Base-by-base conservation (phyloP, 257 asterid genomes). In the Capsicum pubescens region DNA sequence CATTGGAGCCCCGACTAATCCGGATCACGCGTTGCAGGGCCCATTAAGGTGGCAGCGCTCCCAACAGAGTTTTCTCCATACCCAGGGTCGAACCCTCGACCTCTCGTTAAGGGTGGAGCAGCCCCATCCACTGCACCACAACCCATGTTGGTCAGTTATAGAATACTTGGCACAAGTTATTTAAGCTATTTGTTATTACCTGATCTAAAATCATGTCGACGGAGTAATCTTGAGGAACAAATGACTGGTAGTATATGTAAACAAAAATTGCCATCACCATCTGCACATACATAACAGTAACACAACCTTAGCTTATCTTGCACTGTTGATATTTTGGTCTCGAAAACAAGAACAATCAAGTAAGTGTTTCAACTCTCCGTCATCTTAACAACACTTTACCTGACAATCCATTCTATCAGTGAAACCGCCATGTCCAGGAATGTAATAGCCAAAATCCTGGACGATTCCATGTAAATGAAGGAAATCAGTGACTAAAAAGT, bases 331-430 rank as follows among this genome's bases (percentile, higher is more conserved):
- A 74, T 3, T 74, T 50, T 50, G 39, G 44, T 50, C 48, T 76
- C 9, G 0, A 26, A 48, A 50, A 46, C 52, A 72, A 4, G 42
- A 72, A 11, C 1, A 19, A 72, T n/a, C 80, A 19, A 69, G 52
- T 12, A 67, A 67, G 14, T 32, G 72, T 8, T 32, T 66, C 46
- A 32, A 64, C 71, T 64, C 71, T 64, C 71, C 26, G 12, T 64
- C n/a, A 64, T 64, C 0, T 64, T 4, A 26, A 17, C 26, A 6
- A 64, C 8, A 1, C 4, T 11, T 26, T 69, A 96, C 98, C 97
- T 96, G 99, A 87, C 99, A 97, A 85, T 97, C 98, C 99, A 95
- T 97, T 87, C 99, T 90, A 86, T 97, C 98, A 0, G 98, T 95
- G 85, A 97, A 92, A 77, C 99, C 98, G 82, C 99, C 99, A 74